Base-by-base conservation (phyloP, 768 basidiomycete species). In the Calocera viscosa region DNA sequence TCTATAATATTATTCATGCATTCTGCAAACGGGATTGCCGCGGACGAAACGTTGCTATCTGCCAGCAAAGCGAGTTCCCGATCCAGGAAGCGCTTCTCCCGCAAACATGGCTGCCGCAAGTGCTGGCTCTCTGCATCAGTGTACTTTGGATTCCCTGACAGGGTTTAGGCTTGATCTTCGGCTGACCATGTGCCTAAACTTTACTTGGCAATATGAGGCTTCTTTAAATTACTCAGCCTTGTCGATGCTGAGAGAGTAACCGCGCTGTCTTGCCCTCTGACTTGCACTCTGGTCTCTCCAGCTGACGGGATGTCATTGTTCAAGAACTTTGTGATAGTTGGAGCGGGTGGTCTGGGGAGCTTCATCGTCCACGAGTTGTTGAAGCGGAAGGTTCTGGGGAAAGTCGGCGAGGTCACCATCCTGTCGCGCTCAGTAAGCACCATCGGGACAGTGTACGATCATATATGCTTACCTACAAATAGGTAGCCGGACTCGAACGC, bases 321-420 rank as follows among this genome's bases (percentile, higher is more conserved):
- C 68, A 63, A 33, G 38, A 24, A 47, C 34, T 68, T 68, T 35
- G 65, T 49, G 1, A 28, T 68, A n/a, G 65, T 49, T 8, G 68
- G 68, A 22, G 68, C 66, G 14, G 68, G 68, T 26, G 49, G 64
- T 14, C 39, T 68, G 19, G 68, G 68, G 16, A 28, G 14, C 12
- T 64, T 66, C 43, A 63, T 68, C 34, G 63, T 60, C 28, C 19
- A 49, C 19, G 68, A 68, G 34, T 47, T 68, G 26, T 30, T 68
- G 49, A 64, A 63, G 16, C 68, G 26, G 12, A 49, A 60, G 64
- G 26, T 39, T 7, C 3, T 30, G 10, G 67, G 63, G 28, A 67
- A 53, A 14, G 60, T 43, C 28, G 69, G 35, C 30, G 71, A 16
- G 68, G 67, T 47, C 43, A 19, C 43, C 24, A 47, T 47, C 19